Base-by-base conservation (phyloP, 345 rosid genomes). In the Eucalyptus fibrosa region DNA sequence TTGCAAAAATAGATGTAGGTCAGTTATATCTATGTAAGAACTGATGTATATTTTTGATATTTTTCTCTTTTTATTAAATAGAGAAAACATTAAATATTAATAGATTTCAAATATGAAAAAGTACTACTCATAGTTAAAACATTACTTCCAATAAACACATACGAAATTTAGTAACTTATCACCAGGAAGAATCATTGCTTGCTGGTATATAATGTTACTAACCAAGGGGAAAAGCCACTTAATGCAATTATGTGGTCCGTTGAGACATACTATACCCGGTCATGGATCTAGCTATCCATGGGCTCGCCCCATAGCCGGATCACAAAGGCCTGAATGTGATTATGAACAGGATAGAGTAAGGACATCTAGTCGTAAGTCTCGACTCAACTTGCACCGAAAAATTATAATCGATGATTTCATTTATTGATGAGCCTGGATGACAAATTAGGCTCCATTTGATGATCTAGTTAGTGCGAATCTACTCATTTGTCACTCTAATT, bases 391-490 rank as follows among this genome's bases (percentile, higher is more conserved):
- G 17, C 17, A 2, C 3, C 3, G 7, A 3, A 56, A 56, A 56
- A 56, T 24, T 56, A 56, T 56, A 56, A 56, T 23, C 1, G 0
- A 2, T 24, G 62, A 56, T 56, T 56, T 56, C 28, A 24, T 56
- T 56, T 23, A 24, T 23, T 12, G 62, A 56, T 0, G 30, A 56
- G 30, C 62, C 62, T 56, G 5, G 28, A 24, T 56, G 2, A 56
- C 62, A 56, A 56, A 56, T 56, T 56, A 56, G 62, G 62, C 62
- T 56, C 3, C 14, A 56, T 56, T 24, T 56, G 30, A 56, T 23
- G 62, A 56, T 4, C 13, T 56, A 0, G 0, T 24, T 1, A 4
- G 3, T 56, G 62, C 13, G 14, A 56, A 56, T 0, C 0, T 24
- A 24, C 0, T 1, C 62, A 56, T 56, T 23, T 56, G 2, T 56